These are phyloP conservation scores for Suillus tomentosus DNA, from an alignment of 768 basidiomycete genomes.

Conservation along the genomic window DNA sequence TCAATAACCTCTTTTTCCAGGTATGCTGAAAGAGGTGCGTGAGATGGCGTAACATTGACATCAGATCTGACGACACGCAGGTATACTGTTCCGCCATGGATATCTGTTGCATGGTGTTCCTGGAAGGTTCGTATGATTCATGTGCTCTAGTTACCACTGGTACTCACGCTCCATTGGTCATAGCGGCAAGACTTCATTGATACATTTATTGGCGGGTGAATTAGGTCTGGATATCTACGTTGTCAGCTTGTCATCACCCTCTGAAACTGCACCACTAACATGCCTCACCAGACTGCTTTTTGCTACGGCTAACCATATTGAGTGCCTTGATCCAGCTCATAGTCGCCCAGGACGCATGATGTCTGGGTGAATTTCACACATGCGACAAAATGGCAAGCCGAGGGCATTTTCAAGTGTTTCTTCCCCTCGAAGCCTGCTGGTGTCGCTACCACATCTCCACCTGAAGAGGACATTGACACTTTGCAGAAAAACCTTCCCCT, in stretches of 20 bases:
- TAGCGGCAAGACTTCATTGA: slow-evolving; percentile 85
- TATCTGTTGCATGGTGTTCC: slow-evolving; percentile 86
- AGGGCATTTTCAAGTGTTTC: slow-evolving; percentile 93
- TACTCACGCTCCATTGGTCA: slow-evolving; percentile 19
- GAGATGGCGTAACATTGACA: slow-evolving; percentile 20
- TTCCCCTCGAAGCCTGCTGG: slow-evolving; percentile 63
- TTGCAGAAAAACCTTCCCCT: slow-evolving; percentile 69
- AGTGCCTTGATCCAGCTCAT: slow-evolving; percentile 87
- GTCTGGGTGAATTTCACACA: slow-evolving; percentile 92
- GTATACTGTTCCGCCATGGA: slow-evolving; percentile 86
- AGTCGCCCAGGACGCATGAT: slow-evolving; percentile 88
- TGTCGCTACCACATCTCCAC: slow-evolving; percentile 12
- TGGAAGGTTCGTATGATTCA: slow-evolving; percentile 57
- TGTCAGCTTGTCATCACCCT: slow-evolving; percentile 71
- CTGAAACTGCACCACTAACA: slow-evolving; percentile 76
- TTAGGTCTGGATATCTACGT: slow-evolving; percentile 90
- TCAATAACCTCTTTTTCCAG: slow-evolving; percentile 38
- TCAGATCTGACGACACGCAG: slow-evolving; percentile 39
- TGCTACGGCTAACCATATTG: slow-evolving; percentile 93
- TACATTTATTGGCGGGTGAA: slow-evolving; percentile 83
- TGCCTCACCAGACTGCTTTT: slow-evolving; percentile 69
- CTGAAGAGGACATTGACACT: slow-evolving; percentile 39
- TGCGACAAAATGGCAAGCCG: slow-evolving; percentile 90
- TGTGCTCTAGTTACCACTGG: slow-evolving; percentile 8
- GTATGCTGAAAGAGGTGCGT: slow-evolving; percentile 87